Evolutionary conservation across 169 alveolate species (phyloP).

Genomic region (Eimeria sp.): DNA sequence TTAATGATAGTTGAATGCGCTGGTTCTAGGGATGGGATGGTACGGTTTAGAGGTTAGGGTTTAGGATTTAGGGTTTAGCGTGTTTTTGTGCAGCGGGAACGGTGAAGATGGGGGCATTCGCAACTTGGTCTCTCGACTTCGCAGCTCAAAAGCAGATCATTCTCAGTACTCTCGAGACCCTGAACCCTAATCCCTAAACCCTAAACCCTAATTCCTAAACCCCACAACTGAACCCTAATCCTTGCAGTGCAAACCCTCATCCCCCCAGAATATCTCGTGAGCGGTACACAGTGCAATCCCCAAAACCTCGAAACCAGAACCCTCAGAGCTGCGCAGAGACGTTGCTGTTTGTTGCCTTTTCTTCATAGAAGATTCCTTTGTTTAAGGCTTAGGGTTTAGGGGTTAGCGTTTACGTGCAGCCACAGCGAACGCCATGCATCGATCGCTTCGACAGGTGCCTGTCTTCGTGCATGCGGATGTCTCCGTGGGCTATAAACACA

Average conservation of each 20-base stretch:
- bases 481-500: conserved; percentile 82
- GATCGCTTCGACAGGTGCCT: conserved; percentile 85
- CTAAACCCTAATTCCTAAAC: not conserved
- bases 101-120: not conserved
- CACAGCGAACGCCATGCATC: conserved; percentile 87
- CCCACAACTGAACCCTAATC: not conserved
- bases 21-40: not conserved
- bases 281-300: not conserved
- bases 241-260: not conserved
- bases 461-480: conserved; percentile 88
- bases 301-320: not conserved
- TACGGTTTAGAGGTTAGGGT: not conserved
- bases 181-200: not conserved
- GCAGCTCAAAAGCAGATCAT: conserved; percentile 9
- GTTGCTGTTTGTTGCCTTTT: not conserved
- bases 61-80: not conserved
- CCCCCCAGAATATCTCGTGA: not conserved
- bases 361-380: not conserved
- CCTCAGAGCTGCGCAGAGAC: not conserved
- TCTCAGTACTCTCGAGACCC: not conserved
- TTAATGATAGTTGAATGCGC: not conserved
- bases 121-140: conserved; percentile 45
- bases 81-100: not conserved
- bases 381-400: conserved; percentile 28
- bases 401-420: conserved; percentile 82